Evolutionary conservation across 306 rosid species (phyloP), one percentile per base, ranked within the genome.

Genomic region (Pachyrhizus erosus): DNA sequence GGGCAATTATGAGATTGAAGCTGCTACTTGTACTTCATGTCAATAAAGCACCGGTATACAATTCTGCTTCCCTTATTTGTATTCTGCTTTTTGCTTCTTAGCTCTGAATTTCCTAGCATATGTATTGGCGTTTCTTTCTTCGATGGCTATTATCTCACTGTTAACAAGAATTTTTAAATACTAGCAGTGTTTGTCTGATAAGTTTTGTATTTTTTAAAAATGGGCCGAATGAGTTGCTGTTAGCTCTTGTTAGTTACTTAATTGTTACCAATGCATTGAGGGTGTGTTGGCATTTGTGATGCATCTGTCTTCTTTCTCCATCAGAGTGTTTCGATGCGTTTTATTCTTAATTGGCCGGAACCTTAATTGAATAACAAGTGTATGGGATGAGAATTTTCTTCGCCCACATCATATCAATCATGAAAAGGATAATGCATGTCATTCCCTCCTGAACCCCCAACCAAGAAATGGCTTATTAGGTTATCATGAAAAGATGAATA

Each of bases 31-130:
- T 34, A 5, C 68, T 26, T 55, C 5, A 65, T 83, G 76, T 83
- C 31, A 43, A 69, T 83, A 69, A 73, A 76, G 65, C 70, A 65
- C 26, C 33, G 60, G 58, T 42, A 58, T 57, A 57, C 23, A 68
- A 23, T 71, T 70, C 3, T 39, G 40, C 14, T 62, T 75, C 17
- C 12, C 65, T 52, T 1, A 34, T 61, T 73, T 31, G 46, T 15
- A 2, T 72, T 77, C 42, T 82, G 78, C 5, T 2, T 64, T 78
- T 37, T 84, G 70, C 24, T 62, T 80, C 58, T 45, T 64, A 55
- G 29, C 8, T 40, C 7, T 48, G 3, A 60, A 29, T 37, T 77
- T 64, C 73, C 9, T 64, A 2, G 54, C 26, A 24, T 21, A 21
- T 29, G 69, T 2, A 33, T 27, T 85, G 64, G 64, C 24, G 15